Conservation (phyloP, 177 flowering plant genomes). For the Tripterygium wilfordii region DNA sequence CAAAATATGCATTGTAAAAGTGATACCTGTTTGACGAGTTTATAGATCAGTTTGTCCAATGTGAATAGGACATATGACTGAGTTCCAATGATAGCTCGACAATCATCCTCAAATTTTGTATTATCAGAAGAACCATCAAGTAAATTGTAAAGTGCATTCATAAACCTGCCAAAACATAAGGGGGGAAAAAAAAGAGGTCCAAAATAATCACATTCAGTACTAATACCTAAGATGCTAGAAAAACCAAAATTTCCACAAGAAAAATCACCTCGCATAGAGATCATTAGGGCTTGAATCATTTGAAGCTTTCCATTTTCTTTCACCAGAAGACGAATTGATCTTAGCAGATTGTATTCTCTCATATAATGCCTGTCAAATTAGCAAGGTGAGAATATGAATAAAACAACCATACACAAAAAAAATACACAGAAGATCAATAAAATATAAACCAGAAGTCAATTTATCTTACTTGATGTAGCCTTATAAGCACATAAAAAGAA, state of each 20-base stretch:
- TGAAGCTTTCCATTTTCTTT: slow-evolving; percentile 65
- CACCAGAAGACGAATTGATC: slow-evolving; percentile 63
- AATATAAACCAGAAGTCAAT: not conserved
- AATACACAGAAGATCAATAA: slow-evolving; percentile 1
- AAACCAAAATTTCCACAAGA: not conserved
- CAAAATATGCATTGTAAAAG: not conserved
- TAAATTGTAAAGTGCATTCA: slow-evolving; percentile 71
- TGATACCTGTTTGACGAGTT: slow-evolving; percentile 84
- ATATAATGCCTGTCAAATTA: slow-evolving; percentile 55
- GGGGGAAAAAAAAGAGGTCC: slow-evolving; percentile 1
- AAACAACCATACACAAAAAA: not conserved
- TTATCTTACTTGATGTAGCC: slow-evolving; percentile 82
- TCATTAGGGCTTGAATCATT: slow-evolving; percentile 56
- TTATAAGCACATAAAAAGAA: slow-evolving; percentile 87
- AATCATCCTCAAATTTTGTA: slow-evolving; percentile 94
- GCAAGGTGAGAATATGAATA: not conserved
- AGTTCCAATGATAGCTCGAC: slow-evolving; percentile 85
- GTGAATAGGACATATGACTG: slow-evolving; percentile 94
- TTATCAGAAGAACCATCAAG: slow-evolving; percentile 93
- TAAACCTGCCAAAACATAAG: slow-evolving; percentile 53
- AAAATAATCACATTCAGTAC: slow-evolving; percentile 6
- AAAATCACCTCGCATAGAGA: slow-evolving; percentile 60
- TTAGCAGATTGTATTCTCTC: slow-evolving; percentile 90
- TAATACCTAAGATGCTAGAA: not conserved
- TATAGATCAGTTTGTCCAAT: slow-evolving; percentile 81